Evolutionary conservation across 2,329 filamentous ascomycete species (phyloP).

Genomic region (Teratosphaeria pseudoeucalypti): DNA sequence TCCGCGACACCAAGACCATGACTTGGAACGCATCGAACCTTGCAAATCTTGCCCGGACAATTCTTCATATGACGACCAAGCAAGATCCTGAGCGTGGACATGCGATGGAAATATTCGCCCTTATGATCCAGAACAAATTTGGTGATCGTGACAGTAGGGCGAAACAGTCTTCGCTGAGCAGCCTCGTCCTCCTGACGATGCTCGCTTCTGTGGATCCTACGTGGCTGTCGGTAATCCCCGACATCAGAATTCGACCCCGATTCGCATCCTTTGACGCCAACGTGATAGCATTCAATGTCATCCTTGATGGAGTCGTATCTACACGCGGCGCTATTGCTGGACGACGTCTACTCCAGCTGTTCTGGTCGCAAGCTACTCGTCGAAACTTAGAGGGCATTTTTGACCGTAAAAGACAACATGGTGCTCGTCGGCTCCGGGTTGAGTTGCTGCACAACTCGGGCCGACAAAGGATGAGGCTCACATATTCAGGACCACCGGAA

Average conservation of each 20-base stretch:
- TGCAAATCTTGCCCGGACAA: constrained; percentile 4
- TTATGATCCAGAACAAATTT: not conserved
- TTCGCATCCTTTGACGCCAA: constrained; percentile 8
- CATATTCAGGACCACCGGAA: not conserved
- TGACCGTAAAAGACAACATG: not conserved
- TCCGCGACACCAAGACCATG: constrained; percentile 3
- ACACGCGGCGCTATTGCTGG: constrained; percentile 39
- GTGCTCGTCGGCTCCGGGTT: not conserved
- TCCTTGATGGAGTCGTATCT: constrained; percentile 46
- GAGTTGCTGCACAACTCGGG: not conserved
- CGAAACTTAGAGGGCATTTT: not conserved
- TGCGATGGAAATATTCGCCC: not conserved
- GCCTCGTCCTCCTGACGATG: constrained; percentile 7
- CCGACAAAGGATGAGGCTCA: constrained; percentile 2
- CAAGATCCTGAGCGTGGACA: not conserved
- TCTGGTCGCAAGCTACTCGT: constrained; percentile 31
- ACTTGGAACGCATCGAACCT: constrained; percentile 16
- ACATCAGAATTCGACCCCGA: not conserved
- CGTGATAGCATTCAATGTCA: constrained; percentile 37
- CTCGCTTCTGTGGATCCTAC: constrained; percentile 8
- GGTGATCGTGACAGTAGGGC: not conserved
- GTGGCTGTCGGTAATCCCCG: constrained; percentile 10
- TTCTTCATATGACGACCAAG: not conserved
- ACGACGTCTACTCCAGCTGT: constrained; percentile 35
- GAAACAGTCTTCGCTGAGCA: not conserved